Percentiles rank a stretch among this genome's conserved stretches.
Conservation (phyloP, 2,329 filamentous ascomycete species). For the Aspergillus sergii region DNA sequence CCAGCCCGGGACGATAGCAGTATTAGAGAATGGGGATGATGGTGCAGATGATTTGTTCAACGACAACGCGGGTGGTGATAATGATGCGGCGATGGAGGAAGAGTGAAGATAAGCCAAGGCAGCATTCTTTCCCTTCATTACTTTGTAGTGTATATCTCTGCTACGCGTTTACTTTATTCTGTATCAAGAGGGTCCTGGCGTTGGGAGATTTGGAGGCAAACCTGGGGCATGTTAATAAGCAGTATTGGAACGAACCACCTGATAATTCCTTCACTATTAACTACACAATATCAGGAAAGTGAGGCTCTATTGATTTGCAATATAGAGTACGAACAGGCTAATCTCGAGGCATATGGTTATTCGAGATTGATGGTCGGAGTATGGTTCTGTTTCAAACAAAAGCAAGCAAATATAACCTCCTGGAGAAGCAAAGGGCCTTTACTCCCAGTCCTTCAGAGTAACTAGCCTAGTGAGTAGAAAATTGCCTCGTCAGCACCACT, state of each 20-base stretch:
- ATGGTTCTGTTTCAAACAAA: neutral
- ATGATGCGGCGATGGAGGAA: conserved; percentile 42
- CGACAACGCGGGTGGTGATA: conserved; percentile 33
- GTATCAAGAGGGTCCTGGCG: conserved; percentile 6
- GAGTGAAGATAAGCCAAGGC: conserved; percentile 11
- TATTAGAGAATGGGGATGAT: conserved; percentile 25
- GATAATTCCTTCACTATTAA: neutral
- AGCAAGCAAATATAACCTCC: neutral
- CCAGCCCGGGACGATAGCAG: conserved; percentile 17
- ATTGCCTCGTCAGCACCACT: neutral
- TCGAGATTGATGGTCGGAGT: neutral
- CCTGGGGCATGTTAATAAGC: neutral
- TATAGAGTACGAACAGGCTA: too few relatives aligned
- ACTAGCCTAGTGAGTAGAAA: neutral
- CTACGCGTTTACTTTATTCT: conserved; percentile 12
- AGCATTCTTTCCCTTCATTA: neutral
- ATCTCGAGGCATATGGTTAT: neutral
- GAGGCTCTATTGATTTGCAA: neutral
- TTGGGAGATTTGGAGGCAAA: conserved; percentile 8
- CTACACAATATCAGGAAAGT: neutral
- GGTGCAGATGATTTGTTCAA: conserved; percentile 44
- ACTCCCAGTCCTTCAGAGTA: neutral
- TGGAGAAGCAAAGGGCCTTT: neutral
- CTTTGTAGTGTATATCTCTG: conserved; percentile 15
- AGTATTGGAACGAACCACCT: neutral